Conservation (phyloP, 192 early-diverging fungal species). For the Podila epigama region DNA sequence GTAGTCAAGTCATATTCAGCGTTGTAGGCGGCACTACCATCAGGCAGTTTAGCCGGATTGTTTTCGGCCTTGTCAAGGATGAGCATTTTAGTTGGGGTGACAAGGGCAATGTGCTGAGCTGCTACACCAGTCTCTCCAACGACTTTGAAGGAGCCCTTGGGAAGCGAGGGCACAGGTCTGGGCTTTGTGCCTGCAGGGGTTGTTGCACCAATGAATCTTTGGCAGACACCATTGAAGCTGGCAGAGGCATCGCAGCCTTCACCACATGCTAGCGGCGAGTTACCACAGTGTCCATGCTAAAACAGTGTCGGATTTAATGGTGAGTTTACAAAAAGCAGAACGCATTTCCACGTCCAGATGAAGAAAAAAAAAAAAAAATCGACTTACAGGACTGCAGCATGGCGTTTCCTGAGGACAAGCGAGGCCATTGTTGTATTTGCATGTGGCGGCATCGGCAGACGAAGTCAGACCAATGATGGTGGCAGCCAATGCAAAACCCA, state of each 20-base stretch:
- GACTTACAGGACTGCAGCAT: constrained; percentile 42
- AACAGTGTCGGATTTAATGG: too few relatives aligned
- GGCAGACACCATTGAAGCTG: constrained; percentile 29
- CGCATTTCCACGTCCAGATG: too few relatives aligned
- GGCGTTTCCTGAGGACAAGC: constrained; percentile 32
- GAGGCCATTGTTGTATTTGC: constrained; percentile 38
- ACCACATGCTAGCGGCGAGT: constrained; percentile 26
- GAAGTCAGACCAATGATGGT: constrained; percentile 12
- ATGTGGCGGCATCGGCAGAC: constrained; percentile 19
- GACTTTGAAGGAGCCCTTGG: constrained; percentile 42
- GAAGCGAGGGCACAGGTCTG: constrained; percentile 8
- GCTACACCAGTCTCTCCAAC: constrained; percentile 55
- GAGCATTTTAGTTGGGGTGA: constrained; percentile 53
- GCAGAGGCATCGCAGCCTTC: constrained; percentile 22
- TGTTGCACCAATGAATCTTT: constrained; percentile 4
- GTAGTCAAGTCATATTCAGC: constrained; percentile 58
- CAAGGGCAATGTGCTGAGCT: constrained; percentile 59
- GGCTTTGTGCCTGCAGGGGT: background rate
- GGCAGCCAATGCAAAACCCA: constrained; percentile 18
- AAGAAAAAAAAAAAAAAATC: background rate
- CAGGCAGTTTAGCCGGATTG: constrained; percentile 54
- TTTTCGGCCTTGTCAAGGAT: constrained; percentile 65
- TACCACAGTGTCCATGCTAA: constrained; percentile 46
- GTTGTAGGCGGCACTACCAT: constrained; percentile 51
- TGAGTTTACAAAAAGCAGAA: background rate